Percentiles rank a stretch among this genome's conserved stretches.
These are phyloP conservation scores for Botrytis fabae DNA, from an alignment of 2,329 filamentous ascomycete genomes.

Conservation along the genomic window DNA sequence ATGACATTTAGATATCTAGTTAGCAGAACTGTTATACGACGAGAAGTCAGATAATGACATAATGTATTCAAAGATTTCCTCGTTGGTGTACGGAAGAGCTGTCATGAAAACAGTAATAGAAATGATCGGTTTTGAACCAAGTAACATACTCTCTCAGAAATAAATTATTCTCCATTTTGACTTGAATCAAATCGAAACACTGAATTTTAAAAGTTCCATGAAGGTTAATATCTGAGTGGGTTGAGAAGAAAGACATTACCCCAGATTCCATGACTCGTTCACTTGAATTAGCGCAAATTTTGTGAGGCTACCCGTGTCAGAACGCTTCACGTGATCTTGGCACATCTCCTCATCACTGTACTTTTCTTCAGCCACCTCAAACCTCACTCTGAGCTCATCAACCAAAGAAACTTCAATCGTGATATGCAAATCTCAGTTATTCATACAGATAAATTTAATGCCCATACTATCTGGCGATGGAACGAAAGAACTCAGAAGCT, in stretches of 20 bases:
- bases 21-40: too few species aligned
- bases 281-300: conserved; percentile 5
- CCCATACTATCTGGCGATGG: conserved; percentile 25
- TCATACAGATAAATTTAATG: neutral
- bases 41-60: too few species aligned
- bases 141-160: too few species aligned
- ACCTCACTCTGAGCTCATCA: neutral
- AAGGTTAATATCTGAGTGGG: neutral
- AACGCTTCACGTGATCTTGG: neutral
- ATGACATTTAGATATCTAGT: too few species aligned
- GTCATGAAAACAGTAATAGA: too few species aligned
- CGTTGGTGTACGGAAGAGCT: too few species aligned
- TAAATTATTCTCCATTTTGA: rapidly evolving
- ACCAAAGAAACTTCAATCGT: neutral
- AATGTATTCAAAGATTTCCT: too few species aligned
- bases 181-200: too few species aligned
- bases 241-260: conserved; percentile 14
- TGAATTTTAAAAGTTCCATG: too few species aligned
- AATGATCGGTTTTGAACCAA: too few species aligned
- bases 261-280: conserved; percentile 15
- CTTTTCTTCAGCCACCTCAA: neutral
- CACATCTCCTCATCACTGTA: neutral
- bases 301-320: neutral
- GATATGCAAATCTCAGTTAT: neutral
- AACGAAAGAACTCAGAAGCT: conserved; percentile 49